These are phyloP conservation scores for Lizonia empirigonia DNA, from an alignment of 2,329 filamentous ascomycete species.

Conservation along the genomic window DNA sequence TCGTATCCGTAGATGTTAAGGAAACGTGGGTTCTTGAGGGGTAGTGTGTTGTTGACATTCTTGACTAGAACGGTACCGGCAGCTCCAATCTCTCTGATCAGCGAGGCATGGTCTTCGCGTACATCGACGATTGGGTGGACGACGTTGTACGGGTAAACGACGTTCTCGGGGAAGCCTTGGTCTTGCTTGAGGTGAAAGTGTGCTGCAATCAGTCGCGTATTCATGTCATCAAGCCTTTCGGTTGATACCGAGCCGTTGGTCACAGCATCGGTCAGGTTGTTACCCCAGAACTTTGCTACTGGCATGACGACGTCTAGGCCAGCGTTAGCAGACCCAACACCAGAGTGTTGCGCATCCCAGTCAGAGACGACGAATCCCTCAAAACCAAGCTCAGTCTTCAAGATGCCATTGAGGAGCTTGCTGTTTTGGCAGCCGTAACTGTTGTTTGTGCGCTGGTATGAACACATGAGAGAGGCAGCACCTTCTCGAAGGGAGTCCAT, in stretches of 20 bases:
- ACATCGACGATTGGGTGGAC: conserved; percentile 55
- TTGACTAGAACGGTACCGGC: conserved; percentile 53
- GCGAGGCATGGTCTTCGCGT: conserved; percentile 48
- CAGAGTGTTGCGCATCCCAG: conserved; percentile 54
- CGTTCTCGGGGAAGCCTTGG: conserved; percentile 39
- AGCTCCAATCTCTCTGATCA: conserved; percentile 50
- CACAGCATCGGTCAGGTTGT: conserved; percentile 39
- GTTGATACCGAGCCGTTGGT: conserved; percentile 34
- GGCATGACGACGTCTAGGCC: conserved; percentile 57
- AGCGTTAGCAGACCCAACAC: conserved; percentile 52
- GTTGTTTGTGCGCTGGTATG: conserved; percentile 46
- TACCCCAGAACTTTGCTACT: conserved; percentile 38
- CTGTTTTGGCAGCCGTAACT: conserved; percentile 43
- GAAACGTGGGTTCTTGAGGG: conserved; percentile 53
- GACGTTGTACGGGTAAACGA: conserved; percentile 30
- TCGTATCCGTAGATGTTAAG: conserved; percentile 50
- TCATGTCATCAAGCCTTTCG: conserved; percentile 40
- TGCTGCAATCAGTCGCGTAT: conserved; percentile 34
- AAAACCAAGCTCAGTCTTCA: conserved; percentile 59
- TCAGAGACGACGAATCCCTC: conserved; percentile 51
- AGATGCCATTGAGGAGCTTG: conserved; percentile 55
- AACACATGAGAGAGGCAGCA: conserved; percentile 66
- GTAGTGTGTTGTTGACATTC: conserved; percentile 61
- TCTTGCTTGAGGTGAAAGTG: conserved; percentile 47
- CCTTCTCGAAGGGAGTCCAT: conserved; percentile 64